Percentiles rank a stretch among this genome's conserved stretches.
These are phyloP conservation scores for Seiridium cupressi DNA, from an alignment of 2,329 filamentous ascomycete species.

Conservation along the genomic window DNA sequence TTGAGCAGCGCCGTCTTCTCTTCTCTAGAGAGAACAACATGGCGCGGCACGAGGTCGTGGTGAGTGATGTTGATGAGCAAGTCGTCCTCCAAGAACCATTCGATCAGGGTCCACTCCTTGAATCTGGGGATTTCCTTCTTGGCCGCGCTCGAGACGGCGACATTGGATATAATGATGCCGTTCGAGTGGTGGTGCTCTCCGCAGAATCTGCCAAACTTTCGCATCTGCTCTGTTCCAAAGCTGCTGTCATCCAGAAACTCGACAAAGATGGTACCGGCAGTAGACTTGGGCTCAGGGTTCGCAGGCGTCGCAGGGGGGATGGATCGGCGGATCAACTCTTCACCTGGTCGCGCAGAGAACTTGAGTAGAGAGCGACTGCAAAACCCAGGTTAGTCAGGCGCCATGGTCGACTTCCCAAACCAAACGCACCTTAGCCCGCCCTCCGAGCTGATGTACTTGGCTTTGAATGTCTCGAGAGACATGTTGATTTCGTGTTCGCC, in stretches of 20 bases:
- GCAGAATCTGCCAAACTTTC: slow-evolving; percentile 82
- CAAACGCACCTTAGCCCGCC: slow-evolving; percentile 71
- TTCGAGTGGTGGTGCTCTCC: slow-evolving; percentile 79
- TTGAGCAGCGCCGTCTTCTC: slow-evolving; percentile 85
- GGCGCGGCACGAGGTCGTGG: slow-evolving; percentile 93
- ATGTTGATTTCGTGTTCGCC: slow-evolving; percentile 87
- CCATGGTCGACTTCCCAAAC: neutral
- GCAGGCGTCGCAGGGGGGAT: slow-evolving; percentile 67
- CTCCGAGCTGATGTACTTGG: slow-evolving; percentile 68
- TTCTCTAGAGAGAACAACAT: slow-evolving; percentile 83
- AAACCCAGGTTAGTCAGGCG: neutral
- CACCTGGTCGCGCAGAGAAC: slow-evolving; percentile 83
- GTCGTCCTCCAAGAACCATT: slow-evolving; percentile 95
- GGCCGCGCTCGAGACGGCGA: slow-evolving; percentile 79
- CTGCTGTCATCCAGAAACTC: slow-evolving; percentile 80
- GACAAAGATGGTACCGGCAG: slow-evolving; percentile 87
- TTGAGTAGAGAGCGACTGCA: slow-evolving; percentile 77
- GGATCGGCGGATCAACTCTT: slow-evolving; percentile 82
- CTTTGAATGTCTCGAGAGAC: slow-evolving; percentile 76
- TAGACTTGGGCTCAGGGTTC: slow-evolving; percentile 68
- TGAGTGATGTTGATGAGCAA: slow-evolving; percentile 96
- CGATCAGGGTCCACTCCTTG: slow-evolving; percentile 74
- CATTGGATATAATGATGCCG: slow-evolving; percentile 85
- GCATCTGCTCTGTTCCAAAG: slow-evolving; percentile 90
- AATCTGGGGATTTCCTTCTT: slow-evolving; percentile 82